Conservation (phyloP, 345 rosid species). For the Jatropha curcas region DNA sequence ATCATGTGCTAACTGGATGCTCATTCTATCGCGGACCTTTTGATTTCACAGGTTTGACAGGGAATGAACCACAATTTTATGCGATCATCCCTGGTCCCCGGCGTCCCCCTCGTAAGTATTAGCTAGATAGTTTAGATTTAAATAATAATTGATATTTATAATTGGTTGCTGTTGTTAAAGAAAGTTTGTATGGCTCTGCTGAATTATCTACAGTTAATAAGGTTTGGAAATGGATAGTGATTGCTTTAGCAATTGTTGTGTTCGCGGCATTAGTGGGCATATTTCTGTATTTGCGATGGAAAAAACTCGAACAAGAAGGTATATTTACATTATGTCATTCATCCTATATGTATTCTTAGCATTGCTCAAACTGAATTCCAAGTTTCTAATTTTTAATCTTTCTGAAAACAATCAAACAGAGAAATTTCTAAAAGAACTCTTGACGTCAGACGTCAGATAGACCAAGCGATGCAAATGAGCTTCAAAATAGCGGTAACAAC, state of each 20-base stretch:
- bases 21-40: background rate
- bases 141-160: too few relatives aligned
- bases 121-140: too few relatives aligned
- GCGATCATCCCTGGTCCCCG: background rate
- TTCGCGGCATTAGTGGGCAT: too few relatives aligned
- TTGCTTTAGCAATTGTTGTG: too few relatives aligned
- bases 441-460: slow-evolving; percentile 18
- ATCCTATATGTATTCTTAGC: background rate
- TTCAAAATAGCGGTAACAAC: slow-evolving; percentile 10
- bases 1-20: background rate
- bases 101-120: too few relatives aligned
- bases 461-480: slow-evolving; percentile 2
- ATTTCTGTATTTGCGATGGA: slow-evolving; percentile 12
- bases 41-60: background rate
- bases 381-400: background rate
- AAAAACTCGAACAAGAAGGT: slow-evolving; percentile 1
- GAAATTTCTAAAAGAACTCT: slow-evolving; percentile 9
- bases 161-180: too few relatives aligned
- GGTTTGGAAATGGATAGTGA: too few relatives aligned
- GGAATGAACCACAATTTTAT: background rate
- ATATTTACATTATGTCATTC: background rate
- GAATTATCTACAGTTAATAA: too few relatives aligned
- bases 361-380: background rate
- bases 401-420: background rate
- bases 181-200: too few relatives aligned